These are phyloP conservation scores for Stevia rebaudiana DNA, from an alignment of 140 eudicot species.

Conservation along the genomic window DNA sequence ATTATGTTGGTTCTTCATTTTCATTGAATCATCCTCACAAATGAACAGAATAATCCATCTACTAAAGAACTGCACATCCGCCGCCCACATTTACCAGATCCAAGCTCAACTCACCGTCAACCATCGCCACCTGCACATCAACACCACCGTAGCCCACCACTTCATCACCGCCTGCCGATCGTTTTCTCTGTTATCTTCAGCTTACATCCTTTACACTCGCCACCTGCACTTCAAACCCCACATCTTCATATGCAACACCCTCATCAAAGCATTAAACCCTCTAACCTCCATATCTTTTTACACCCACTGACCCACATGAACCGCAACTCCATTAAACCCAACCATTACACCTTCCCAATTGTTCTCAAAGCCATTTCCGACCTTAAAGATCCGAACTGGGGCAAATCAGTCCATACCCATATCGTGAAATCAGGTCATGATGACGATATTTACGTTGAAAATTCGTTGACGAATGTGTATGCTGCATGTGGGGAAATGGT, in stretches of 20 bases:
- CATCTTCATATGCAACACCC: conserved; percentile 46
- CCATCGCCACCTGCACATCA: conserved; percentile 34
- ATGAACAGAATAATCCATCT: conserved; percentile 33
- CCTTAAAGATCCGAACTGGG: conserved; percentile 24
- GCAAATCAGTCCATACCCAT: conserved; percentile 35
- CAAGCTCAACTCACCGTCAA: conserved; percentile 51
- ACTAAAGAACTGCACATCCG: conserved; percentile 31
- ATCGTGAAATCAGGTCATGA: conserved; percentile 38
- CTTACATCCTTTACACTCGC: conserved; percentile 39
- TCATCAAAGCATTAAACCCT: conserved; percentile 33
- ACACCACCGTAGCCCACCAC: conserved; percentile 47
- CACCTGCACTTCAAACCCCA: conserved; percentile 35
- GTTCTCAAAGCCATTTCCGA: conserved; percentile 46
- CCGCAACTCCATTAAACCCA: conserved; percentile 25
- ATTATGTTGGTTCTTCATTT: no score
- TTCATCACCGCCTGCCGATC: conserved; percentile 47
- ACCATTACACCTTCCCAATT: conserved; percentile 55
- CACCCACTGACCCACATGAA: conserved; percentile 49
- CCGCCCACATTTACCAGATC: conserved; percentile 45
- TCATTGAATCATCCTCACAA: background rate
- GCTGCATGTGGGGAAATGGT: conserved; percentile 41
- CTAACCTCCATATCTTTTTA: conserved; percentile 27
- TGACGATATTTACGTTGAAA: conserved; percentile 44
- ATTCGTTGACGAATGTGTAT: conserved; percentile 48
- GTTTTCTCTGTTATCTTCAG: conserved; percentile 29